Percentiles rank a stretch among this genome's conserved stretches.
Conservation (phyloP, 2,329 filamentous ascomycete species). For the Aciculosporium take region DNA sequence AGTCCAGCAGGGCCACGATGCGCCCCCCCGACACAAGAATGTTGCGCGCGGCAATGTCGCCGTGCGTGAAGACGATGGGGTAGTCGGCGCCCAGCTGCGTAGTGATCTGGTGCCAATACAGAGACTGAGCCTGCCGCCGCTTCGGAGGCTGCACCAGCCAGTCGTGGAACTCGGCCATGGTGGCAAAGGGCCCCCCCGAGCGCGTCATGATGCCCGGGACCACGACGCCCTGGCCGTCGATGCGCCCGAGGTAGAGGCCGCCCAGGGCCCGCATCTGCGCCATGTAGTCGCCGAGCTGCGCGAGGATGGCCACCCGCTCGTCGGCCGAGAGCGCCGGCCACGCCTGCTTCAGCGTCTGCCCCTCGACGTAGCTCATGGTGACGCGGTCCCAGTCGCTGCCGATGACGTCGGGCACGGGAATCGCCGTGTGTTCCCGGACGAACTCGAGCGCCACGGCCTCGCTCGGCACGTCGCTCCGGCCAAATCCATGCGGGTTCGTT, state of each 20-base stretch:
- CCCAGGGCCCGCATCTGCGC: slow-evolving; percentile 1
- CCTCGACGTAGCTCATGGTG: slow-evolving; percentile 14
- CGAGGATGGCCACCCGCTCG: neutral
- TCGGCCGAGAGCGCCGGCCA: neutral
- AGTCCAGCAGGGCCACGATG: slow-evolving; percentile 6
- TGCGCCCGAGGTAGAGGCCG: slow-evolving; percentile 10
- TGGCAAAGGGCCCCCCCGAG: slow-evolving; percentile 11
- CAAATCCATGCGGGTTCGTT: slow-evolving; percentile 9
- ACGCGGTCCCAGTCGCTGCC: slow-evolving; percentile 15
- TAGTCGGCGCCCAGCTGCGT: slow-evolving; percentile 9
- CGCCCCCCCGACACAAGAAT: slow-evolving; percentile 7
- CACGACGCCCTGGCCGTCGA: slow-evolving; percentile 12
- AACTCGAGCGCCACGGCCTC: slow-evolving; percentile 7
- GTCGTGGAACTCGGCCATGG: slow-evolving; percentile 9
- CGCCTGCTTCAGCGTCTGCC: slow-evolving; percentile 11
- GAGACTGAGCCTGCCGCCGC: slow-evolving; percentile 5
- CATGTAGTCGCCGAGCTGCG: neutral
- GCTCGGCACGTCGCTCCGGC: neutral
- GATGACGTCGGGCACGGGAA: slow-evolving; percentile 14
- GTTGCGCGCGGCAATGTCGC: slow-evolving; percentile 7
- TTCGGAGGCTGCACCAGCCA: slow-evolving; percentile 13
- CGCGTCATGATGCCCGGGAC: slow-evolving; percentile 12
- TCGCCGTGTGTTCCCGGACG: slow-evolving; percentile 12
- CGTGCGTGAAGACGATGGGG: slow-evolving; percentile 10
- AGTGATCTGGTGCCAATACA: slow-evolving; percentile 14